Base-by-base conservation (phyloP, 1,284 basidiomycete species). In the Leccinum cinnamomeum region DNA sequence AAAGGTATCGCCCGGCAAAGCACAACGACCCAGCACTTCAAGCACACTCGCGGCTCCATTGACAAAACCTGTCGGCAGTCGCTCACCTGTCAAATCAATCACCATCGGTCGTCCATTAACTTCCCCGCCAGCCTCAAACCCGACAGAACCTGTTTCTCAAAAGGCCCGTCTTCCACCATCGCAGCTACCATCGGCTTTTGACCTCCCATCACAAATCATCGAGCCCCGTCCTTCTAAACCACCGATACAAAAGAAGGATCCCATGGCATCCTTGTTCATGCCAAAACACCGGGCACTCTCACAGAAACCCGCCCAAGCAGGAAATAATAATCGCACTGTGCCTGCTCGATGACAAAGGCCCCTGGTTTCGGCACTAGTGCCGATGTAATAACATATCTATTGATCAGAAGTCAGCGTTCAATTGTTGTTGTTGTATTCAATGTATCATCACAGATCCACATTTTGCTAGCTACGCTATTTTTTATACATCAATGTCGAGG, bases 251-350 rank as follows among this genome's bases (percentile, higher is more conserved):
- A 89, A 86, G 78, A 89, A 82, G 74, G 82, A 89, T 71, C 85
- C 84, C 28, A 84, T 84, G 82, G 79, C 87, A 56, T 79, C 82
- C 57, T 75, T 91, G 44, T 91, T 91, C 73, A 85, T 91, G 75
- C 90, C 89, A 53, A 91, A 90, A 74, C 86, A 86, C 67, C 86
- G 87, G 62, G 80, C 84, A 20, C 76, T 84, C 72, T 88, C 87
- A 48, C 88, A 90, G 69, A 80, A 83, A 16, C 79, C 82, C 62
- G 72, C 77, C 65, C 71, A 71, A 50, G 50, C 65, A 4, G 68
- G 71, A 41, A 65, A 58, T 50, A 56, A 65, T 37, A 62, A 62
- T 50, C 69, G 67, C 51, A 64, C 46, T 33, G 65, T 65, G 23
- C 74, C 72, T 44, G 33, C 70, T 58, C 69, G 67, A 16, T 77